Evolutionary conservation across 345 rosid species (phyloP).

Genomic region (Rhizophora apiculata): DNA sequence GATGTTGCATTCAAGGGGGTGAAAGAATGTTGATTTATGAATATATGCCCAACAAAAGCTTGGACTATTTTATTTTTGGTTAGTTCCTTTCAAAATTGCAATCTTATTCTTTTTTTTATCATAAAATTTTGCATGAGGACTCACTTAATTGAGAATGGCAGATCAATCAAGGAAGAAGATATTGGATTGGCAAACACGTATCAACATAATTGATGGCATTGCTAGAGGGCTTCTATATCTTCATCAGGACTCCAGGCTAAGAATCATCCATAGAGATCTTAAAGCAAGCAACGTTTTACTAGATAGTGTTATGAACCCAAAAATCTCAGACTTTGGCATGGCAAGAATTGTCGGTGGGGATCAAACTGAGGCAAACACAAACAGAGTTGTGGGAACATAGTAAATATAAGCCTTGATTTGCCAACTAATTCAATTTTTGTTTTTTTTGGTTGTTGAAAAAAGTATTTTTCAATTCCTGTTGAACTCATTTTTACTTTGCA

Average conservation of each 20-base stretch:
- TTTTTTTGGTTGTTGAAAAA: background rate
- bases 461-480: background rate
- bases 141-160: slow-evolving; percentile 9
- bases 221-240: slow-evolving; percentile 49
- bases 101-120: too few species aligned
- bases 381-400: slow-evolving; percentile 22
- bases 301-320: slow-evolving; percentile 20
- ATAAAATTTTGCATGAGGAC: background rate
- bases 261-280: slow-evolving; percentile 45
- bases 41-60: slow-evolving; percentile 38
- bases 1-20: slow-evolving; percentile 32
- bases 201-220: slow-evolving; percentile 38
- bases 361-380: slow-evolving; percentile 22
- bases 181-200: slow-evolving; percentile 29
- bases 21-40: slow-evolving; percentile 38
- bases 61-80: slow-evolving; percentile 36
- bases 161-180: slow-evolving; percentile 25
- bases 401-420: background rate
- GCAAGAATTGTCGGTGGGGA: slow-evolving; percentile 20
- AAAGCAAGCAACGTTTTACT: slow-evolving; percentile 19
- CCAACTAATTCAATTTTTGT: background rate
- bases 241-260: slow-evolving; percentile 46
- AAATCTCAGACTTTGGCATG: slow-evolving; percentile 23
- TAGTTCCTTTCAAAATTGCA: background rate
- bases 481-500: background rate